Percentiles rank a stretch among this genome's conserved stretches.
Evolutionary conservation across 2,329 filamentous ascomycete genomes (phyloP).

Genomic region (Cylindrodendrum hubeiense): DNA sequence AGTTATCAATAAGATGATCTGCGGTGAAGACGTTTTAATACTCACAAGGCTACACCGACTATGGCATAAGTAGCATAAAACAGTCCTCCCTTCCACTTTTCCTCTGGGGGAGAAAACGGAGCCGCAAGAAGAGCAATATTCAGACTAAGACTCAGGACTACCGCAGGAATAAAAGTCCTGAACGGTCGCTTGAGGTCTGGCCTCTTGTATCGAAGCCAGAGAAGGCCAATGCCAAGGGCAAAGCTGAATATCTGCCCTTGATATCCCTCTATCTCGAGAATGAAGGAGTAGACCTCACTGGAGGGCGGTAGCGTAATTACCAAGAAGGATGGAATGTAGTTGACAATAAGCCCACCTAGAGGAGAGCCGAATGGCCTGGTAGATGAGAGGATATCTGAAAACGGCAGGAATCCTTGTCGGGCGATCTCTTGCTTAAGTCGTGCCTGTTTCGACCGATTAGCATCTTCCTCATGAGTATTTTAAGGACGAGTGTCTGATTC

Average conservation of each 20-base stretch:
- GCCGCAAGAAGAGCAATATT: constrained; percentile 63
- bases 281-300: constrained; percentile 77
- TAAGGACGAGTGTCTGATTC: constrained; percentile 53
- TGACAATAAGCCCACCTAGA: constrained; percentile 74
- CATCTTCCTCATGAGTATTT: constrained; percentile 11
- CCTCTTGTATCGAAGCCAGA: constrained; percentile 70
- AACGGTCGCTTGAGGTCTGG: constrained; percentile 74
- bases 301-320: constrained; percentile 76
- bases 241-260: constrained; percentile 71
- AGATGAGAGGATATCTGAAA: constrained; percentile 61
- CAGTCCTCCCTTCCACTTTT: constrained; percentile 54
- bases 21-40: constrained; percentile 25
- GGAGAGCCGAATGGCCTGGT: constrained; percentile 76
- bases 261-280: constrained; percentile 79
- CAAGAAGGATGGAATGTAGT: constrained; percentile 75
- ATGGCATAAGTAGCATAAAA: constrained; percentile 68
- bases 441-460: constrained; percentile 57
- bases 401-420: constrained; percentile 73
- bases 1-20: background rate
- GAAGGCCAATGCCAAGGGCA: constrained; percentile 67
- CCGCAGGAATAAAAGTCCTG: constrained; percentile 63
- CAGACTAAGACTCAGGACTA: constrained; percentile 59
- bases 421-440: constrained; percentile 80
- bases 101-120: constrained; percentile 71
- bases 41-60: constrained; percentile 65